Conservation (phyloP, 2,329 filamentous ascomycete genomes). For the Neofusicoccum sp. region DNA sequence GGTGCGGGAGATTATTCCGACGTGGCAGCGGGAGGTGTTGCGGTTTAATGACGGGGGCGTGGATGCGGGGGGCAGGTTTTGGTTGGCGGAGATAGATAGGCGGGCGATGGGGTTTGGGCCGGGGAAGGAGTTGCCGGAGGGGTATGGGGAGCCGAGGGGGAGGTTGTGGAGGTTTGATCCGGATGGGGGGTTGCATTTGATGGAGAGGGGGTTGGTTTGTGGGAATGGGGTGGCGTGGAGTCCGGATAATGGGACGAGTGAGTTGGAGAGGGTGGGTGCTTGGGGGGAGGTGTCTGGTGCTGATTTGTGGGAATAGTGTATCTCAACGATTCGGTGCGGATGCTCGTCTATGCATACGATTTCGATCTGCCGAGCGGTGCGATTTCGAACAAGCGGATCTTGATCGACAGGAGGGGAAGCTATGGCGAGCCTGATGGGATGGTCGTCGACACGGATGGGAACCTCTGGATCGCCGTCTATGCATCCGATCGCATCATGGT, state of each 20-base stretch:
- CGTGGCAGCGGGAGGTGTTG: not conserved
- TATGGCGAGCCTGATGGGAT: not conserved
- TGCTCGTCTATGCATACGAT: not conserved
- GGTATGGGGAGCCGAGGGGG: not conserved
- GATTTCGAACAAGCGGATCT: not conserved
- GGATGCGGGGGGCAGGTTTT: not conserved
- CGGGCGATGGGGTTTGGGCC: not conserved
- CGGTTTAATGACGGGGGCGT: not conserved
- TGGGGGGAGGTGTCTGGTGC: too few species aligned
- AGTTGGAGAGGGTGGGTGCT: too few species aligned
- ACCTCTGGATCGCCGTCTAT: not conserved
- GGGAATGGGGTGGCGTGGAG: not conserved
- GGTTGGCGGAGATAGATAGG: not conserved
- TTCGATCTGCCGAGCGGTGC: not conserved
- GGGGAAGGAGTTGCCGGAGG: not conserved
- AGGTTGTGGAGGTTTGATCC: constrained; percentile 1
- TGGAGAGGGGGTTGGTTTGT: not conserved
- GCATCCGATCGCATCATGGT: not conserved
- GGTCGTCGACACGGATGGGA: not conserved
- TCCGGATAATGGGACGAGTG: not conserved
- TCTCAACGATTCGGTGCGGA: not conserved
- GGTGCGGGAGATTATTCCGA: not conserved
- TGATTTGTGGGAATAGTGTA: not conserved
- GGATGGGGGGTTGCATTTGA: not conserved
- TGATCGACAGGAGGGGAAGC: not conserved